Evolutionary conservation across 2,329 filamentous ascomycete species (phyloP).

Genomic region (Cucurbitaria berberidis): DNA sequence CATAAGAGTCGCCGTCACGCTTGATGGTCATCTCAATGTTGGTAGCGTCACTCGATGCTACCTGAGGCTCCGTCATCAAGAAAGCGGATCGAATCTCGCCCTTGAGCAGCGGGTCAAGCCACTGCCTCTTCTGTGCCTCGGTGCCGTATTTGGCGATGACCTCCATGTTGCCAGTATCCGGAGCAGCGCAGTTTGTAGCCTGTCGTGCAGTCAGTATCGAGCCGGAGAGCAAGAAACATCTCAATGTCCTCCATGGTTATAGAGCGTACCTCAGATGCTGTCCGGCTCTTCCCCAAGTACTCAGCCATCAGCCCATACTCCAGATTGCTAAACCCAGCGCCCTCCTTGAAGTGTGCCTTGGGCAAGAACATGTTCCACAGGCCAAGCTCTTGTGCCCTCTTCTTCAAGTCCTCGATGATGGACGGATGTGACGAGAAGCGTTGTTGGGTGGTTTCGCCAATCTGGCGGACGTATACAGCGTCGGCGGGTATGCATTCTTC

Average conservation of each 20-base stretch:
- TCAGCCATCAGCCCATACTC: conserved; percentile 99
- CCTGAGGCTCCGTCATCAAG: conserved; percentile 90
- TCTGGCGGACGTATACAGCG: conserved; percentile 77
- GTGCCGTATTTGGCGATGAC: conserved; percentile 91
- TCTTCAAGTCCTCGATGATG: conserved; percentile 88
- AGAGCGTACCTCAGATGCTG: conserved; percentile 58
- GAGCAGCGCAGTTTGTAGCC: conserved; percentile 87
- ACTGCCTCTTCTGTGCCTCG: conserved; percentile 81
- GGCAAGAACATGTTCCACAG: conserved; percentile 99
- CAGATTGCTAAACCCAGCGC: conserved; percentile 90
- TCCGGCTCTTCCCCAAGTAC: conserved; percentile 83
- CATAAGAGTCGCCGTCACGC: conserved; percentile 83
- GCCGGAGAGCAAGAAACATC: too few relatives aligned
- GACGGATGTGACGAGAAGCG: conserved; percentile 81
- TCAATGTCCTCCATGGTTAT: conserved; percentile 5
- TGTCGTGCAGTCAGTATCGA: conserved; percentile 13
- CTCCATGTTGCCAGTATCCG: conserved; percentile 96
- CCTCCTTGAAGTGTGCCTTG: conserved; percentile 93
- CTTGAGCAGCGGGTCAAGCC: conserved; percentile 80
- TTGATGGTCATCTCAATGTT: conserved; percentile 88
- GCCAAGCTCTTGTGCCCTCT: conserved; percentile 78
- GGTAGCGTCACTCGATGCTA: conserved; percentile 88
- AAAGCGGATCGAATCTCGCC: conserved; percentile 89
- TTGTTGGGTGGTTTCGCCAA: conserved; percentile 71
- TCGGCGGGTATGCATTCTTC: conserved; percentile 85